Evolutionary conservation across 495 filamentous ascomycete genomes (phyloP), one percentile per base, ranked within the genome.

Genomic region (Xylaria curta): DNA sequence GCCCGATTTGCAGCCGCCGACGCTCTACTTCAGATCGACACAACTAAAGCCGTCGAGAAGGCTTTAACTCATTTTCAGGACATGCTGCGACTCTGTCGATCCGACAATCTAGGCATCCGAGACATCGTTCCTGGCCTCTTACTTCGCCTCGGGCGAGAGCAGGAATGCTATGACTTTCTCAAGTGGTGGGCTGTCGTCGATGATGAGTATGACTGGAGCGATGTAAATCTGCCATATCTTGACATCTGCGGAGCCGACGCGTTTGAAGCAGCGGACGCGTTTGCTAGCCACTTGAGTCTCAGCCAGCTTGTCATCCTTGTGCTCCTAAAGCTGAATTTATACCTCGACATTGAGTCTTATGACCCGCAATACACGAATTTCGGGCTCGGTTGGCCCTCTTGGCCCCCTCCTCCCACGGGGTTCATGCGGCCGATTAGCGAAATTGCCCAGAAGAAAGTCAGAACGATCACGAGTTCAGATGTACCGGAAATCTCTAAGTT

Each of bases 111-210:
- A 72, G 82, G 82, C 7, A 71, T 85, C 5, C 81, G 84, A 9
- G 51, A 76, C 54, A 38, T 80, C 24, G 70, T 86, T 1, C 86
- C 87, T 9, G 72, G 71, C 4, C 65, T 87, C 46, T 75, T 81
- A 47, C 64, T 89, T 17, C 82, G 86, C 15, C 76, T 87, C 38
- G 78, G 81, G 13, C 80, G 74, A 69, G 87, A 88, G 40, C 85
- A 88, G 64, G 82, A 87, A 54, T 84, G 80, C 75, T 89, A 88
- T 67, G 83, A 87, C 69, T 87, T 88, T 42, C 53, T 85, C 66
- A 88, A 85, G 72, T 88, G 63, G 63, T 66, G 63, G 63, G 63
- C 26, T 51, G 46, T 53, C 31, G 3, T 26, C 46, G 46, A 66
- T 46, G 44, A 65, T 65, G 13, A 28, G 40, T 19, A 58, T 33